Percentiles rank a stretch among this genome's conserved stretches.
Evolutionary conservation across 192 early-diverging fungal genomes (phyloP).

Genomic region (Podila verticillata): DNA sequence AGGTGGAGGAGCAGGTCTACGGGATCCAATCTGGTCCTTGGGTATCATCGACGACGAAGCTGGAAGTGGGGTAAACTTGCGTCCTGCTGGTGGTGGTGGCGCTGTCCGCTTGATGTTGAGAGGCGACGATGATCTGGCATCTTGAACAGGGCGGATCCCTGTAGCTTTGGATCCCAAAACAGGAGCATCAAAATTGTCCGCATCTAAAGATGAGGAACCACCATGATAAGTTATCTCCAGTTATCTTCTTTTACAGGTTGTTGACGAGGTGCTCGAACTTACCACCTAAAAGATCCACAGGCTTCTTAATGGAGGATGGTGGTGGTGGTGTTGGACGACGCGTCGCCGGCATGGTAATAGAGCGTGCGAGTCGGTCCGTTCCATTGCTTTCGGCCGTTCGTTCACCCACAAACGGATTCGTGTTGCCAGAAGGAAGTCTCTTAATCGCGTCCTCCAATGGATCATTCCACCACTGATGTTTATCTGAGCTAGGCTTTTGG

Average conservation of each 20-base stretch:
- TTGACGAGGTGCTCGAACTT: neutral
- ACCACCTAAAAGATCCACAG: slow-evolving; percentile 41
- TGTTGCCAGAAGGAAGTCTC: slow-evolving; percentile 30
- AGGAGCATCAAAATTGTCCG: neutral
- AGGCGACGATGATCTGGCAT: neutral
- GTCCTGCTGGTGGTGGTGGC: slow-evolving; percentile 30
- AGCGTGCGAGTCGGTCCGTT: neutral
- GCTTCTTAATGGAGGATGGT: neutral
- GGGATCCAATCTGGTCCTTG: slow-evolving; percentile 11
- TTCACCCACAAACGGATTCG: slow-evolving; percentile 43
- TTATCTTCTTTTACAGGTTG: too few species aligned
- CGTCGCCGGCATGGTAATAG: neutral
- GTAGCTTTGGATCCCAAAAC: neutral
- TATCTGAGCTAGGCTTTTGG: slow-evolving; percentile 62
- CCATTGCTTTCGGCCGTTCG: slow-evolving; percentile 7
- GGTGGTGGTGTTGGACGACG: slow-evolving; percentile 11
- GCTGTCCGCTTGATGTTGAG: slow-evolving; percentile 4
- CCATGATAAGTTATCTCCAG: neutral
- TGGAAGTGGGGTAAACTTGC: slow-evolving; percentile 14
- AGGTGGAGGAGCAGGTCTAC: slow-evolving; percentile 40
- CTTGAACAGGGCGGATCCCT: neutral
- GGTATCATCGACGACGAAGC: slow-evolving; percentile 12
- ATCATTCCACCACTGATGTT: slow-evolving; percentile 65
- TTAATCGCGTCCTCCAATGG: slow-evolving; percentile 22
- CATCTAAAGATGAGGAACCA: neutral